Percentiles rank a stretch among this genome's conserved stretches.
phyloP scores from a whole-genome alignment of 176 grass and related monocot species.

The Musa beccarii region DNA sequence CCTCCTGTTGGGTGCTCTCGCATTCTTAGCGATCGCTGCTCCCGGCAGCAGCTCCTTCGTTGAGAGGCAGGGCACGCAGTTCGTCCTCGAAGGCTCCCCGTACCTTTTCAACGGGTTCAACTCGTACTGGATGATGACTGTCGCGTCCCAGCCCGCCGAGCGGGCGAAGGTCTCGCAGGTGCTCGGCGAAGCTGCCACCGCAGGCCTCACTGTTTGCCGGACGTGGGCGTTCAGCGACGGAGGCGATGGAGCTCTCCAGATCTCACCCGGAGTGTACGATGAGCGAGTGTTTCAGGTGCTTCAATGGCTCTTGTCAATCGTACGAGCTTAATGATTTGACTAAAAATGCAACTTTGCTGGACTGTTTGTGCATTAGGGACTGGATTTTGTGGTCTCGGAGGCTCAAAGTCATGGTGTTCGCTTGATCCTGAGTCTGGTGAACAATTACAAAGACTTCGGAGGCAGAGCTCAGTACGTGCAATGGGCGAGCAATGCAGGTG shows the following conservation, averaged over 20 bases:
- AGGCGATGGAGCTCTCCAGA: slow-evolving; percentile 28
- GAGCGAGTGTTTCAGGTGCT: slow-evolving; percentile 22
- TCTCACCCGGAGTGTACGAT: slow-evolving; percentile 29
- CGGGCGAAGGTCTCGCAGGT: slow-evolving; percentile 13
- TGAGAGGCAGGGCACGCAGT: neutral
- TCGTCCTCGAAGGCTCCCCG: neutral
- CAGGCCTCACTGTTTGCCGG: slow-evolving; percentile 43
- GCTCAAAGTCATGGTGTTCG: slow-evolving; percentile 7
- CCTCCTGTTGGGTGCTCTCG: neutral
- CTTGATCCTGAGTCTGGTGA: slow-evolving; percentile 23
- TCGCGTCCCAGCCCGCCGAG: too few relatives aligned
- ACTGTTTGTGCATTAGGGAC: neutral
- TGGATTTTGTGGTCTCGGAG: slow-evolving; percentile 23
- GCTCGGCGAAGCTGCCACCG: slow-evolving; percentile 25
- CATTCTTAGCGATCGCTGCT: neutral
- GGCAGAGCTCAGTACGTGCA: slow-evolving; percentile 33
- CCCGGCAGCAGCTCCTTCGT: neutral
- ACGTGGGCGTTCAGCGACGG: slow-evolving; percentile 48
- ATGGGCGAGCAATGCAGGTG: slow-evolving; percentile 35
- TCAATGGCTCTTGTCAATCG: too few relatives aligned
- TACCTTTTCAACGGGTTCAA: neutral
- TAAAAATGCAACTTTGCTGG: too few relatives aligned
- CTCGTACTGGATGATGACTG: neutral
- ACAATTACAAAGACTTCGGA: slow-evolving; percentile 25
- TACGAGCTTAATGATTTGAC: too few relatives aligned